Evolutionary conservation across 78 protist genomes (phyloP), one percentile per base, ranked within the genome.

Genomic region (Dictyostelium citrinum): DNA sequence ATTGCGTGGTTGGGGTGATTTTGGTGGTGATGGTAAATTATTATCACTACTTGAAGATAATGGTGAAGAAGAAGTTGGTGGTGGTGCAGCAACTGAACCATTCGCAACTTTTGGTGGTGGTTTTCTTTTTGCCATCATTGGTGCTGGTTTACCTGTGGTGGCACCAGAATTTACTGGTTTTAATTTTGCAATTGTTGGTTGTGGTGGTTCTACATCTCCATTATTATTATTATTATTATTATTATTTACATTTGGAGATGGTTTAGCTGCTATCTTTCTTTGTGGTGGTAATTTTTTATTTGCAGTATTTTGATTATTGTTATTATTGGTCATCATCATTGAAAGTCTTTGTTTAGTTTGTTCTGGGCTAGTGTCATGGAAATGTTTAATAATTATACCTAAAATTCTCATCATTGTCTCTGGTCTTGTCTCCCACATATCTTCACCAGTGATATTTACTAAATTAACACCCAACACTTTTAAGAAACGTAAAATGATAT

Each of bases 391-490:
- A 0, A 86, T 77, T 22, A 86, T 86, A 61, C 92, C 92, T 7
- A 75, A 22, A 1, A 77, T 86, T 77, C 92, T 76, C 92, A 86
- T 86, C 92, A 86, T 86, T 3, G 92, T 86, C 16, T 86, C 92
- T 2, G 83, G 92, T 64, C 92, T 75, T 16, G 92, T n/a, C 31
- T 86, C 92, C 92, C 92, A 86, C 55, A 86, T 20, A 61, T 86
- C 92, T 43, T 86, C 92, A 77, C 92, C 92, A 60, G 20, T 39
- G 41, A 86, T 86, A 77, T 86, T 86, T 27, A 86, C 92, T 24
- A 86, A 74, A 86, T 72, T 77, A 5, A 86, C 92, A 64, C 92
- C 92, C 1, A 86, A 35, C 0, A 86, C 92, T 39, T 86, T 86
- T 33, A 86, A 49, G 81, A 77, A 86, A 61, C 92, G 74, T 37